Percentiles rank a stretch among this genome's conserved stretches.
Conservation (phyloP, 2,329 filamentous ascomycete species). For the Alternaria tenuissima region DNA sequence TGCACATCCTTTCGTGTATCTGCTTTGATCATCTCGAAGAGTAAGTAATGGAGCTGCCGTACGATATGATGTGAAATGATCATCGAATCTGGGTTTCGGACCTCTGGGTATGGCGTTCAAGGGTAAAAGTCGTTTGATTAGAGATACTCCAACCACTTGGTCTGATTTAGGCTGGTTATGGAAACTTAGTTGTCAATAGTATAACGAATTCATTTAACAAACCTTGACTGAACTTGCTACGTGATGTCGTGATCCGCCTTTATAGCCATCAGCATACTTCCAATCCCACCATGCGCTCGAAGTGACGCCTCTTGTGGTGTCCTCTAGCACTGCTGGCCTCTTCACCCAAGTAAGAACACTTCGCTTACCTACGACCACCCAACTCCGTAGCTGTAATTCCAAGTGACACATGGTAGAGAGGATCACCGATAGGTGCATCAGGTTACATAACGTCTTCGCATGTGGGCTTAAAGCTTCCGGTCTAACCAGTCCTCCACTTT, state of each 20-base stretch:
- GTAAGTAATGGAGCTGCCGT: slow-evolving; percentile 35
- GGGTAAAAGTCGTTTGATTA: slow-evolving; percentile 26
- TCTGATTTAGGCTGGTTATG: slow-evolving; percentile 11
- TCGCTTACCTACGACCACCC: too few relatives aligned
- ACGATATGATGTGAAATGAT: slow-evolving; percentile 29
- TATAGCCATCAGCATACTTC: neutral
- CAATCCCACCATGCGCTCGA: rapidly evolving
- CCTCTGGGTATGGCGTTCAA: slow-evolving; percentile 22
- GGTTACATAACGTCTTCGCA: too few relatives aligned
- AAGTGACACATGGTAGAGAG: neutral
- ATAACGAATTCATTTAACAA: slow-evolving; percentile 13
- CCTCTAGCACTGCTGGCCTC: neutral
- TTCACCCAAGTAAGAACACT: neutral
- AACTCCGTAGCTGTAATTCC: too few relatives aligned
- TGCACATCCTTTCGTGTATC: slow-evolving; percentile 21
- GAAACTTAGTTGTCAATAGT: slow-evolving; percentile 22
- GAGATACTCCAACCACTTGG: slow-evolving; percentile 8
- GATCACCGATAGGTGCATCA: too few relatives aligned
- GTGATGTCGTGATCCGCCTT: neutral
- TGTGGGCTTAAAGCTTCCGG: neutral
- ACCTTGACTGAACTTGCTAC: neutral
- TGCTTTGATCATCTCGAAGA: slow-evolving; percentile 31
- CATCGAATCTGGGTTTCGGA: slow-evolving; percentile 19
- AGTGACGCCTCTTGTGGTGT: neutral
- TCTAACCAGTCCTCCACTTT: neutral